phyloP scores from a whole-genome alignment of 176 grass and related monocot species.

The Triticum monococcum region DNA sequence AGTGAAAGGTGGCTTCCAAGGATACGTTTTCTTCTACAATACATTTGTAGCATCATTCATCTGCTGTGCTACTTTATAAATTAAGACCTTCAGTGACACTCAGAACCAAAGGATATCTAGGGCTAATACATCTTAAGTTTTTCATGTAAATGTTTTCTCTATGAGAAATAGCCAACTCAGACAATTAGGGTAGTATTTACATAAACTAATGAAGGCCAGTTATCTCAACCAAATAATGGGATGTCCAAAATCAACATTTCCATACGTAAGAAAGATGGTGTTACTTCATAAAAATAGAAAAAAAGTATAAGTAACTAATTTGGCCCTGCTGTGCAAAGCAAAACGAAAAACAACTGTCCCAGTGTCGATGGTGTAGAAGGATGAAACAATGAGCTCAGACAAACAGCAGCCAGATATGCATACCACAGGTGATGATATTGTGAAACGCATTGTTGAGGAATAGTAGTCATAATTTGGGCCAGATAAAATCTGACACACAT shows the following conservation, averaged over 20 bases:
- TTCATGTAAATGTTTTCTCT: not conserved
- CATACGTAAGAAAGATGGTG: not conserved
- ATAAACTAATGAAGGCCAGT: not conserved
- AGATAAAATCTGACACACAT: constrained; percentile 84
- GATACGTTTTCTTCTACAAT: not conserved
- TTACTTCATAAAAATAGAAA: not conserved
- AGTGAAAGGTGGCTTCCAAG: not conserved
- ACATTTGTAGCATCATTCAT: constrained; percentile 1
- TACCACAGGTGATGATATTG: constrained; percentile 95
- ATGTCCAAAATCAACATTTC: not conserved
- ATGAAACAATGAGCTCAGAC: constrained; percentile 19
- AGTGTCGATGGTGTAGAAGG: not conserved
- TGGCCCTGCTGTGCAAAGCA: not conserved
- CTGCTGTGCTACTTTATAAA: not conserved
- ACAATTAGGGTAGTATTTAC: not conserved
- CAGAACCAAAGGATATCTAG: not conserved
- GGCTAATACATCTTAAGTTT: not conserved
- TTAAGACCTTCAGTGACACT: constrained; percentile 1
- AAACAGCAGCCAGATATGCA: constrained; percentile 8
- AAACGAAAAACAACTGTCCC: not conserved
- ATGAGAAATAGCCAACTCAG: not conserved
- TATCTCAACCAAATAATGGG: not conserved
- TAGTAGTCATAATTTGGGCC: constrained; percentile 90
- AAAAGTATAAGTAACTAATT: constrained; percentile 11
- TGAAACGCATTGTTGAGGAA: constrained; percentile 88